These are phyloP conservation scores for Fusarium sp. DNA, from an alignment of 2,329 filamentous ascomycete genomes.

Conservation along the genomic window DNA sequence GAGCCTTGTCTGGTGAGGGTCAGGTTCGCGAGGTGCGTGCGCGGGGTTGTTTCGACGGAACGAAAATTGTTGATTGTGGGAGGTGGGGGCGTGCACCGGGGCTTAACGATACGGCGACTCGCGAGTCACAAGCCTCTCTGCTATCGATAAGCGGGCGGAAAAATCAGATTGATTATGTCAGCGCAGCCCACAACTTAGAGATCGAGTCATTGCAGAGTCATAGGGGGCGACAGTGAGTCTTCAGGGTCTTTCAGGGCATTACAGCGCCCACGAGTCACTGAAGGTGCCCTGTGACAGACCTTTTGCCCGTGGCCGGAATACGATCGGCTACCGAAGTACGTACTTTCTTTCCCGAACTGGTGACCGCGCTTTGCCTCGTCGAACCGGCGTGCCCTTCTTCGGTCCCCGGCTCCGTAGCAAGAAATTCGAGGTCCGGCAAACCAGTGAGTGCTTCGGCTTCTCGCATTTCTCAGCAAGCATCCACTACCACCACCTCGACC, in stretches of 20 bases:
- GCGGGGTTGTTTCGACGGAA: slow-evolving; percentile 53
- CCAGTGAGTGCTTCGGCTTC: slow-evolving; percentile 35
- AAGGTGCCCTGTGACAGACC: background rate
- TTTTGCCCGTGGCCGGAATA: background rate
- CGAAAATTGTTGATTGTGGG: slow-evolving; percentile 58
- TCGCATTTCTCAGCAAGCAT: slow-evolving; percentile 45
- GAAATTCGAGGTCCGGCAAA: slow-evolving; percentile 40
- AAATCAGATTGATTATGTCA: slow-evolving; percentile 21
- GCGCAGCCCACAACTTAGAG: slow-evolving; percentile 17
- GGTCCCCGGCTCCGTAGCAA: slow-evolving; percentile 31
- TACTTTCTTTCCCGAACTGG: slow-evolving; percentile 12
- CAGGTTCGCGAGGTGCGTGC: slow-evolving; percentile 46
- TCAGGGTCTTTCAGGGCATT: background rate
- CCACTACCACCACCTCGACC: slow-evolving; percentile 30
- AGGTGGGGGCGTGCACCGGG: slow-evolving; percentile 53
- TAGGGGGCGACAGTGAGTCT: background rate
- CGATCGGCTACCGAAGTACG: slow-evolving; percentile 21
- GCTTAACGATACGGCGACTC: slow-evolving; percentile 50
- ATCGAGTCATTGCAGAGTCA: slow-evolving; percentile 1
- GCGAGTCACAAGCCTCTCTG: slow-evolving; percentile 27
- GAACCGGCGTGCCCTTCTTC: slow-evolving; percentile 28
- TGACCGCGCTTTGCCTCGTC: slow-evolving; percentile 21
- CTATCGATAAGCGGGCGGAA: slow-evolving; percentile 32
- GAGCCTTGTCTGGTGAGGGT: slow-evolving; percentile 48
- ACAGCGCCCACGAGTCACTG: background rate